Conservation (phyloP, 2,329 filamentous ascomycete genomes). For the Lasiodiplodia theobromae region DNA sequence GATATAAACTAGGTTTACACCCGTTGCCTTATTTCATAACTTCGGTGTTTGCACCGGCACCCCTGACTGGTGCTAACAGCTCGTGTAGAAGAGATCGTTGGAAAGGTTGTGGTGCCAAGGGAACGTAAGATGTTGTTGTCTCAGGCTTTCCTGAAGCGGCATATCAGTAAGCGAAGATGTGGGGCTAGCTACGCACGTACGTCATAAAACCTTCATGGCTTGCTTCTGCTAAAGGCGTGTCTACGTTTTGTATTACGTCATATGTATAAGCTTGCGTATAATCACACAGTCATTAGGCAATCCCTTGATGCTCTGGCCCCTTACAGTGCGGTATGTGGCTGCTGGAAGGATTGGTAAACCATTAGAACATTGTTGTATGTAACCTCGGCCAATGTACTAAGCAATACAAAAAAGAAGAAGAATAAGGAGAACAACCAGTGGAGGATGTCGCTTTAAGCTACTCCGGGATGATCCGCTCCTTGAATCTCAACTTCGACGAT, state of each 20-base stretch:
- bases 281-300: too few species aligned
- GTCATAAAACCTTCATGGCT: too few species aligned
- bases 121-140: not conserved
- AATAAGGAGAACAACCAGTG: not conserved
- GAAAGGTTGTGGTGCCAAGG: not conserved
- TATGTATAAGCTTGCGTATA: too few species aligned
- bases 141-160: not conserved
- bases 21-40: not conserved
- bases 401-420: not conserved
- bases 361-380: too few species aligned
- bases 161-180: not conserved
- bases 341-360: too few species aligned
- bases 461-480: constrained; percentile 16
- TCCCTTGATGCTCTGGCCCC: too few species aligned
- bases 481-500: constrained; percentile 90
- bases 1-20: not conserved
- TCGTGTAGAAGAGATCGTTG: not conserved
- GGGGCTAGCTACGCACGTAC: not conserved
- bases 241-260: too few species aligned
- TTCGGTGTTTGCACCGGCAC: not conserved
- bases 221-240: too few species aligned
- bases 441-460: not conserved
- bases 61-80: not conserved
- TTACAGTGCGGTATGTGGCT: too few species aligned
- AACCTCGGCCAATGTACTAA: not conserved